These are phyloP conservation scores for Euphorbia schlechtendalii DNA, from an alignment of 441 rosid genomes.

Conservation along the genomic window DNA sequence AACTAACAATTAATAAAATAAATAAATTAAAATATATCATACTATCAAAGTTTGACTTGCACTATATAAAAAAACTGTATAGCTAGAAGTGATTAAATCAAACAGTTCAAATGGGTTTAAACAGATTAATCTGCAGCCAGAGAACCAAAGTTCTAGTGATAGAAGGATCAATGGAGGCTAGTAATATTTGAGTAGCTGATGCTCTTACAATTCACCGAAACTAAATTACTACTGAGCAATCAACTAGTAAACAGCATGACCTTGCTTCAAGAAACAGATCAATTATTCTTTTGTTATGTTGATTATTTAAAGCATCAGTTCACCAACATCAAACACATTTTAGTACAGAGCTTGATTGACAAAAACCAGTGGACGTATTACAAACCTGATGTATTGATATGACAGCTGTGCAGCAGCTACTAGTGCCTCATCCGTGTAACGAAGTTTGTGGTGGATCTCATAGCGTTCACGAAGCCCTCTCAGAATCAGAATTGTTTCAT, in stretches of 20 bases:
- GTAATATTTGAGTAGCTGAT: neutral
- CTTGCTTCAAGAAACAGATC: neutral
- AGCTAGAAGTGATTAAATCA: neutral
- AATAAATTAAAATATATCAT: neutral
- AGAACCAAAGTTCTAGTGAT: neutral
- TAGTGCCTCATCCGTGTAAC: too few relatives aligned
- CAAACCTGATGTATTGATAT: conserved; percentile 54
- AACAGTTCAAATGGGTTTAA: neutral
- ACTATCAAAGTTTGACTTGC: neutral
- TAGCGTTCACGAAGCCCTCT: too few relatives aligned
- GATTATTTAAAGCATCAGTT: neutral
- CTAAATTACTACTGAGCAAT: neutral
- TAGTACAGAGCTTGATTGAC: neutral
- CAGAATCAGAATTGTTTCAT: too few relatives aligned
- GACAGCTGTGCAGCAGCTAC: conserved; percentile 47
- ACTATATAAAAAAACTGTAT: neutral
- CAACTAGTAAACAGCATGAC: neutral
- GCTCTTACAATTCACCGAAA: neutral
- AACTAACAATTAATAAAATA: neutral
- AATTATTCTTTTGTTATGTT: neutral
- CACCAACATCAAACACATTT: neutral
- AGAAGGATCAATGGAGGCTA: neutral
- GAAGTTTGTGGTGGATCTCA: too few relatives aligned
- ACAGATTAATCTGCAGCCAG: neutral
- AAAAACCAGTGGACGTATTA: conserved; percentile 7